These are phyloP conservation scores for Acacia concinna DNA, from an alignment of 331 rosid species.

Conservation along the genomic window DNA sequence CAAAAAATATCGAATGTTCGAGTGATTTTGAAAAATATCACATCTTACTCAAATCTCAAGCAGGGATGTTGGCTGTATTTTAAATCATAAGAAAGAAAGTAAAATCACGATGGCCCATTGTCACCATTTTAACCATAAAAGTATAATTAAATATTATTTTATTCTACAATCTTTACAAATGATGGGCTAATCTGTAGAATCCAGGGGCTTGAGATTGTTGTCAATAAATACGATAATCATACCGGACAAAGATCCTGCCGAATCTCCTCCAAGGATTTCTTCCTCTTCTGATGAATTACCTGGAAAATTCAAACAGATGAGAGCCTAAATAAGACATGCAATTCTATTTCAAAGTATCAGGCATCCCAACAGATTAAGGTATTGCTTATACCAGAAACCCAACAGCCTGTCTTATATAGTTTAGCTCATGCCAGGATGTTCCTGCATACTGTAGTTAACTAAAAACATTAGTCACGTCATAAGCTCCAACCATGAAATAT, in stretches of 20 bases:
- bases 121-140: background rate
- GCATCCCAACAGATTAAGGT: conserved; percentile 22
- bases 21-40: conserved; percentile 7
- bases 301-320: conserved; percentile 37
- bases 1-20: conserved; percentile 3
- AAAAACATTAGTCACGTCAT: conserved; percentile 30
- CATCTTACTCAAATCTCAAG: conserved; percentile 9
- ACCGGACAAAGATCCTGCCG: conserved; percentile 97
- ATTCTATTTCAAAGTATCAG: background rate
- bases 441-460: conserved; percentile 81
- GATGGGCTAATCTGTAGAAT: conserved; percentile 10
- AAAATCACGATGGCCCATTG: background rate
- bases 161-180: conserved; percentile 2
- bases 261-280: conserved; percentile 86
- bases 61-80: background rate
- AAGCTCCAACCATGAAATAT: background rate
- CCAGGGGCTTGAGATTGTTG: background rate
- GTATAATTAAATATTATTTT: background rate
- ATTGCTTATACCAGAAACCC: conserved; percentile 85
- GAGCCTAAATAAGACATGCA: conserved; percentile 30
- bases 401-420: conserved; percentile 94
- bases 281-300: conserved; percentile 98
- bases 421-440: conserved; percentile 96
- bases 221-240: conserved; percentile 31
- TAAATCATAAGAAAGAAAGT: background rate